These are phyloP conservation scores for Hibiscus trionum DNA, from an alignment of 345 rosid species.

Conservation along the genomic window DNA sequence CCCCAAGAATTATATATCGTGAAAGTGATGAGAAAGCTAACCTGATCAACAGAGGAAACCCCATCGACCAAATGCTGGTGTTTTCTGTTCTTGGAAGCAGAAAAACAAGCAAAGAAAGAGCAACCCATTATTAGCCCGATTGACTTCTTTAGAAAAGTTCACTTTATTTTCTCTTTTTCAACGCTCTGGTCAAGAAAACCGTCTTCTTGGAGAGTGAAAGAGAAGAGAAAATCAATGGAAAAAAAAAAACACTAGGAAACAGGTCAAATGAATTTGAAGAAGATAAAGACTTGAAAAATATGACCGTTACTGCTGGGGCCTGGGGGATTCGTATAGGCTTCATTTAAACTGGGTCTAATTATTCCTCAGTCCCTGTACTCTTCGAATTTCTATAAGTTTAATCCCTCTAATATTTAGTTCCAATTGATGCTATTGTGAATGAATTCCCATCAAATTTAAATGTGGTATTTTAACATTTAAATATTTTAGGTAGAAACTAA, in stretches of 20 bases:
- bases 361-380: no score
- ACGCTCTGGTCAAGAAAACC: neutral
- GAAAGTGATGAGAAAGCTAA: constrained; percentile 11
- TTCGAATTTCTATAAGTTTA: no score
- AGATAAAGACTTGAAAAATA: neutral
- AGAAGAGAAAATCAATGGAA: neutral
- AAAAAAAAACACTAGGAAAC: neutral
- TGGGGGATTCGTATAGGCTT: neutral
- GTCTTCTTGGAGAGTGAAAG: neutral
- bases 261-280: neutral
- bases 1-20: neutral
- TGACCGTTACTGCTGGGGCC: constrained; percentile 18
- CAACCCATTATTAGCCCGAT: constrained; percentile 44
- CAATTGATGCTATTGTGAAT: no score
- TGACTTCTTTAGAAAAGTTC: constrained; percentile 7
- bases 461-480: no score
- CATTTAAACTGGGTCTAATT: neutral
- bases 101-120: constrained; percentile 45
- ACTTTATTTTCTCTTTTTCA: neutral
- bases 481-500: no score
- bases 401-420: no score
- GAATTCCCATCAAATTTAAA: no score
- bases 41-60: constrained; percentile 27
- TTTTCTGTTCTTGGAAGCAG: constrained; percentile 35
- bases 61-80: constrained; percentile 24